These are phyloP conservation scores for Oenanthe javanica DNA, from an alignment of 140 eudicot genomes.

Conservation along the genomic window DNA sequence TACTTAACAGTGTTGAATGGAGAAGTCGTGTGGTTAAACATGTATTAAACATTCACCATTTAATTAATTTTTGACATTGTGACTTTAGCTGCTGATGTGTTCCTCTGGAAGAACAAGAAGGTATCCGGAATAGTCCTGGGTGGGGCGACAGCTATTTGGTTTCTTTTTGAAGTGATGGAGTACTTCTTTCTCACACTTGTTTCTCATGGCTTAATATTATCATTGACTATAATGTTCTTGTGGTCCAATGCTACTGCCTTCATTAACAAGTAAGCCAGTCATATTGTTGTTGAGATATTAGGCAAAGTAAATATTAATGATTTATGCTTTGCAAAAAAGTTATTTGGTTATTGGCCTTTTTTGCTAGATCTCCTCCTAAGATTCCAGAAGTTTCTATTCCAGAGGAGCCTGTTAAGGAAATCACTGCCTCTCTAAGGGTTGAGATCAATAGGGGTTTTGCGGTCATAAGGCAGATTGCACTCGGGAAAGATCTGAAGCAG, in stretches of 20 bases:
- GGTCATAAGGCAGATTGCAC: conserved; percentile 50
- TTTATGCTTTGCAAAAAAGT: background rate
- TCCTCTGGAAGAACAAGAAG: conserved; percentile 89
- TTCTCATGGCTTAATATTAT: conserved; percentile 63
- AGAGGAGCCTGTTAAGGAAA: conserved; percentile 49
- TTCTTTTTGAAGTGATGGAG: conserved; percentile 62
- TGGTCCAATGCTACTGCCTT: conserved; percentile 80
- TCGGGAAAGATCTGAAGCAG: conserved; percentile 76
- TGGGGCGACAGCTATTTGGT: conserved; percentile 66
- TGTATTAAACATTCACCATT: background rate
- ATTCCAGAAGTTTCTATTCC: conserved; percentile 77
- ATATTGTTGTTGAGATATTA: background rate
- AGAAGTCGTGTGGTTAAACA: background rate
- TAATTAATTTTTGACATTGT: background rate
- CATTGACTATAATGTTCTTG: conserved; percentile 48
- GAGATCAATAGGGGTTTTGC: conserved; percentile 55
- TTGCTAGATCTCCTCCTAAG: conserved; percentile 61
- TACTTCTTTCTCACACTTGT: conserved; percentile 69
- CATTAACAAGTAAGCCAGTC: conserved; percentile 61
- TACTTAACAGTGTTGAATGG: background rate
- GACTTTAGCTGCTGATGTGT: conserved; percentile 74
- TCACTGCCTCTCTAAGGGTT: conserved; percentile 49
- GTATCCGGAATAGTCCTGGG: conserved; percentile 64
- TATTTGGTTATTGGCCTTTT: background rate
- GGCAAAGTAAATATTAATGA: background rate